phyloP scores from a whole-genome alignment of 345 rosid species.

The Melastoma malabathricum region DNA sequence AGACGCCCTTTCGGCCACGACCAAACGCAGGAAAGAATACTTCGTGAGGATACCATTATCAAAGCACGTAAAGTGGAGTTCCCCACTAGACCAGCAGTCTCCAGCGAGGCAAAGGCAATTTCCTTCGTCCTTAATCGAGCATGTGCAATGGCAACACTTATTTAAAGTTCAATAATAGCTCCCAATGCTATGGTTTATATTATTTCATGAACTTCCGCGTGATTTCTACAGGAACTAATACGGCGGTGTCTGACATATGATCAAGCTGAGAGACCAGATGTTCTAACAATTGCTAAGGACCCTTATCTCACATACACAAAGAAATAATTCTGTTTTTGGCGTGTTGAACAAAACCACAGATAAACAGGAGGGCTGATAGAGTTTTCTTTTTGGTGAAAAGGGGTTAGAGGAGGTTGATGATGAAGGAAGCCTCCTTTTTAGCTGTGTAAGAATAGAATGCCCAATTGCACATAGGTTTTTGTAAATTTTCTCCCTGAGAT shows the following conservation, averaged over 20 bases:
- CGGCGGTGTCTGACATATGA: constrained; percentile 82
- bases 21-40: constrained; percentile 88
- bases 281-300: constrained; percentile 71
- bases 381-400: no score
- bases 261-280: constrained; percentile 87
- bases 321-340: constrained; percentile 20
- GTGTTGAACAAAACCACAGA: constrained; percentile 16
- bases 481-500: no score
- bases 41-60: constrained; percentile 90
- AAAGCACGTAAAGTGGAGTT: constrained; percentile 94
- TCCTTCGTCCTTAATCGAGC: not conserved
- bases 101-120: constrained; percentile 88
- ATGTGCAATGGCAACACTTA: not conserved
- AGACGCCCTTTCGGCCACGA: constrained; percentile 98
- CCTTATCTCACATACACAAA: constrained; percentile 65
- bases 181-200: not conserved
- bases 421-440: no score
- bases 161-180: not conserved
- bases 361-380: not conserved
- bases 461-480: no score
- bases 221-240: constrained; percentile 64
- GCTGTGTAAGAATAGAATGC: no score
- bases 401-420: no score
- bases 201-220: not conserved
- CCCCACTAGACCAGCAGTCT: constrained; percentile 81